These are phyloP conservation scores for Cladosporium oxysporum DNA, from an alignment of 2,329 filamentous ascomycete species.

Conservation along the genomic window DNA sequence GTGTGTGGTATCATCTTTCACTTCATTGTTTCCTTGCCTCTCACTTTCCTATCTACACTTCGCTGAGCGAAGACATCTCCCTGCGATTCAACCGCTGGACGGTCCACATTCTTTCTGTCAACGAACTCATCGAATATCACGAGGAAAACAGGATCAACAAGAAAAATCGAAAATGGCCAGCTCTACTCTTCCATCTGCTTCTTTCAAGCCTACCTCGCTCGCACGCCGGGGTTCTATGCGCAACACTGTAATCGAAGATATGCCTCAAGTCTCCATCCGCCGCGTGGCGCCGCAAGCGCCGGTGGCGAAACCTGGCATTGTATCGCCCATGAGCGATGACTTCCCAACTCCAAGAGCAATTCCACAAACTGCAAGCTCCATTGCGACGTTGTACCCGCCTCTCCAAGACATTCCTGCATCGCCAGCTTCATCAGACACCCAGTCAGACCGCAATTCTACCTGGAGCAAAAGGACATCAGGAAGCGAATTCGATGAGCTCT, in stretches of 20 bases:
- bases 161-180: conserved; percentile 43
- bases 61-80: conserved; percentile 47
- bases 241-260: conserved; percentile 67
- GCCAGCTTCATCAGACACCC: conserved; percentile 62
- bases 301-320: conserved; percentile 37
- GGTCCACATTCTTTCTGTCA: conserved; percentile 31
- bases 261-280: conserved; percentile 39
- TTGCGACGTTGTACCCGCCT: conserved; percentile 22
- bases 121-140: not conserved
- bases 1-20: conserved; percentile 4
- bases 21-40: conserved; percentile 29
- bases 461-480: conserved; percentile 67
- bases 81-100: conserved; percentile 46
- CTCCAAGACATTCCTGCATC: conserved; percentile 49
- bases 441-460: conserved; percentile 41
- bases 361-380: conserved; percentile 3
- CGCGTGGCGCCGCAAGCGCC: conserved; percentile 36
- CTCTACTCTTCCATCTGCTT: conserved; percentile 50
- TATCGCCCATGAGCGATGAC: conserved; percentile 54
- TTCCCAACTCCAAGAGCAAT: conserved; percentile 55
- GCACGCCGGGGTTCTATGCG: conserved; percentile 45
- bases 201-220: conserved; percentile 60
- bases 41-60: conserved; percentile 33
- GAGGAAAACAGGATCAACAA: not conserved
- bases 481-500: conserved; percentile 82